Evolutionary conservation across 345 rosid species (phyloP).

Genomic region (Viola odorata): DNA sequence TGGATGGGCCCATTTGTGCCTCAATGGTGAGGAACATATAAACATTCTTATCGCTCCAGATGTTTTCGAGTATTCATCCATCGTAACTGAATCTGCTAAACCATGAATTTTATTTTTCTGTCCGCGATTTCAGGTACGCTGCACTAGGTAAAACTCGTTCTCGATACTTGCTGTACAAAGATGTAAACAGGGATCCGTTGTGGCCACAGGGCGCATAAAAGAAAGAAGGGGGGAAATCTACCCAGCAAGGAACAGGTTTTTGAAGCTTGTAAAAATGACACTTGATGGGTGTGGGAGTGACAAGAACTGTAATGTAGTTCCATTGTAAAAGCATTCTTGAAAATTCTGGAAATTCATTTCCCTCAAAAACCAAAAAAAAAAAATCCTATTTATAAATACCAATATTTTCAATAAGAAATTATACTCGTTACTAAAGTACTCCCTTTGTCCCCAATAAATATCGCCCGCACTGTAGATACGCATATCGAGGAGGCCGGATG

Average conservation of each 20-base stretch:
- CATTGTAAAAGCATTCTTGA: too few species aligned
- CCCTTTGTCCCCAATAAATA: too few species aligned
- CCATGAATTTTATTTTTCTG: slow-evolving; percentile 2
- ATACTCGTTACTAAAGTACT: too few species aligned
- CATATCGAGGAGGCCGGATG: too few species aligned
- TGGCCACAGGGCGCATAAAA: background rate
- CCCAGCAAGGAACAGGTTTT: background rate
- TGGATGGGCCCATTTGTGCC: slow-evolving; percentile 99
- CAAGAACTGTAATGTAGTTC: too few species aligned
- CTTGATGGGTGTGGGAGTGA: too few species aligned
- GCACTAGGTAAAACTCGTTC: slow-evolving; percentile 67
- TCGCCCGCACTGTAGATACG: too few species aligned
- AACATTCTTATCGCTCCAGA: background rate
- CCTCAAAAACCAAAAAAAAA: too few species aligned
- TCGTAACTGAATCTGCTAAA: background rate
- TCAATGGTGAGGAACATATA: slow-evolving; percentile 46
- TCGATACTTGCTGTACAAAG: slow-evolving; percentile 78
- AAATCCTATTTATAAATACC: too few species aligned
- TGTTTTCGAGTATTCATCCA: background rate
- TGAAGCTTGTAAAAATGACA: background rate
- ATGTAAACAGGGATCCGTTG: slow-evolving; percentile 69
- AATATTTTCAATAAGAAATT: too few species aligned
- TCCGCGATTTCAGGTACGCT: slow-evolving; percentile 57
- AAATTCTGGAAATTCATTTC: too few species aligned
- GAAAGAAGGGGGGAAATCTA: too few species aligned